Conservation (phyloP, 2,329 filamentous ascomycete species). For the Paraconiothyrium sp. region DNA sequence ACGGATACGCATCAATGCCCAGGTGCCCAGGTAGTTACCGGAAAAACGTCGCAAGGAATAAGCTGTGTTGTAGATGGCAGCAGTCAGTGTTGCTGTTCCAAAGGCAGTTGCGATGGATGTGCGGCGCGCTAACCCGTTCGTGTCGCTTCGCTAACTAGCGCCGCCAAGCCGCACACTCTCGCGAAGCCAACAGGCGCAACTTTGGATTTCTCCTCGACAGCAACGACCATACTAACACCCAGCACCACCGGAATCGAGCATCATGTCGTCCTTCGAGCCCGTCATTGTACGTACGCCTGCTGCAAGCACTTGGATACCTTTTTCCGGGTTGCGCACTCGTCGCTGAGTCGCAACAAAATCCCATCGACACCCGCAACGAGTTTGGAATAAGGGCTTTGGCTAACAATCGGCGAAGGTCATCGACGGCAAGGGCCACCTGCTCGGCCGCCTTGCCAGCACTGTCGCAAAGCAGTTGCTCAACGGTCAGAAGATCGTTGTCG, state of each 20-base stretch:
- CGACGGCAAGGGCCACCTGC: conserved; percentile 99
- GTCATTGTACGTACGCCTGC: conserved; percentile 65
- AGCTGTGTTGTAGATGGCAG: neutral
- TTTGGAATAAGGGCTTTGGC: conserved; percentile 29
- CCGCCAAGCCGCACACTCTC: conserved; percentile 19
- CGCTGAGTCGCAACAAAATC: conserved; percentile 19
- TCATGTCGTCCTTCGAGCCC: conserved; percentile 73
- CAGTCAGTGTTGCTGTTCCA: neutral
- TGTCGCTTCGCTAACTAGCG: conserved; percentile 11
- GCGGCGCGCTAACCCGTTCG: neutral
- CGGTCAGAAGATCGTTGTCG: conserved; percentile 99
- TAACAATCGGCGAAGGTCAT: conserved; percentile 69
- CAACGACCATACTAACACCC: conserved; percentile 41
- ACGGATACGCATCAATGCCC: too few relatives aligned
- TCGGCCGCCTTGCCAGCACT: conserved; percentile 97
- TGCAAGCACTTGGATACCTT: conserved; percentile 20
- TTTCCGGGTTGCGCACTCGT: conserved; percentile 8
- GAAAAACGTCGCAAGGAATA: neutral
- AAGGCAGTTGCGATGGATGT: conserved; percentile 1
- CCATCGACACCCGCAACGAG: conserved; percentile 7
- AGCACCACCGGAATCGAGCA: conserved; percentile 51
- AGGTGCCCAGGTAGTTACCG: neutral
- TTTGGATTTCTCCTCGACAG: conserved; percentile 18
- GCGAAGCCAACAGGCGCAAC: conserved; percentile 1
- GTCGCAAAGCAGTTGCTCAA: conserved; percentile 99